Evolutionary conservation across 139 green algal genomes (phyloP), one percentile per base, ranked within the genome.

Genomic region (Pleodorina starrii): DNA sequence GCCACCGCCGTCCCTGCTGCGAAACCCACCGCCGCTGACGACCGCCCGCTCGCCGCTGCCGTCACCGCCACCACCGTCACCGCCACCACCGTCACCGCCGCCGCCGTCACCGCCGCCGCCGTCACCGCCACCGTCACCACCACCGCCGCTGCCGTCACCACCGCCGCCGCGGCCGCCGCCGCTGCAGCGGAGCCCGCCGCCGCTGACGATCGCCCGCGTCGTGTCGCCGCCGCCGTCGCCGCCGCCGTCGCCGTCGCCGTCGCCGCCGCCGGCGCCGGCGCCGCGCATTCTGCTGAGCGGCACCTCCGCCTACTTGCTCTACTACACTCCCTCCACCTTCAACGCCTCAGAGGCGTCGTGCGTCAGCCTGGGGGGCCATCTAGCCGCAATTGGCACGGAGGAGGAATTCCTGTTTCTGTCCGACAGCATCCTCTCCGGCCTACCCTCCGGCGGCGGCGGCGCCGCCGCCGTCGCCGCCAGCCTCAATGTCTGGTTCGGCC

Each of bases 401-500:
- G 42, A 5, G 9, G 82, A 88, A 25, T 71, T 27, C 43, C 3
- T 40, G 1, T 88, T 88, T 32, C 66, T 88, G 0, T 38, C 23
- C 9, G 25, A 38, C 63, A 44, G 19, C 29, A 29, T 88, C 29
- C 44, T 80, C 10, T 43, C 12, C 2, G n/a, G 29, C 23, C 19
- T 69, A 16, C 44, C 60, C 11, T 4, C n/a, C 1, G n/a, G n/a
- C n/a, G n/a, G n/a, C n/a, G n/a, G n/a, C n/a, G n/a, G n/a, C n/a
- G n/a, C n/a, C n/a, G n/a, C n/a, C n/a, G n/a, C n/a, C n/a, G n/a
- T n/a, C n/a, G 17, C 21, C 14, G 44, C 40, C 35, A 16, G 21
- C 66, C 5, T 71, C 40, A 88, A 88, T 44, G 9, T 35, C 9
- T 88, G 82, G 82, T 80, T 88, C 32, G 82, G 82, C 3, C 66